Evolutionary conservation across 768 basidiomycete species (phyloP).

Genomic region (Pleurotus citrinopileatus): DNA sequence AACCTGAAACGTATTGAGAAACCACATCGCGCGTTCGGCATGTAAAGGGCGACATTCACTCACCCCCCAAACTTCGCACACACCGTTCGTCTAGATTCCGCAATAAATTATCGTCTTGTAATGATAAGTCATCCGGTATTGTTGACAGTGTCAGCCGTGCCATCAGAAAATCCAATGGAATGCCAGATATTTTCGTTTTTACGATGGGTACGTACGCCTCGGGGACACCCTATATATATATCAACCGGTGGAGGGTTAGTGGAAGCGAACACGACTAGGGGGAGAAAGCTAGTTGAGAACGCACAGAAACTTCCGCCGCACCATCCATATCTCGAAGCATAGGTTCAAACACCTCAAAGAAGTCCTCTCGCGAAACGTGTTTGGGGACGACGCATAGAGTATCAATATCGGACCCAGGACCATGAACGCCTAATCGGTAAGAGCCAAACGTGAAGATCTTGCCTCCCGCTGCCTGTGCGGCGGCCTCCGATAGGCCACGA

Average conservation of each 20-base stretch:
- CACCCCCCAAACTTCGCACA: slow-evolving; percentile 91
- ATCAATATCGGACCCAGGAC: slow-evolving; percentile 95
- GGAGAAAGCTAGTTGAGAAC: slow-evolving; percentile 26
- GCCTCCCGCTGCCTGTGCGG: slow-evolving; percentile 88
- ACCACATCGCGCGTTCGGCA: slow-evolving; percentile 3
- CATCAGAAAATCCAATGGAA: slow-evolving; percentile 93
- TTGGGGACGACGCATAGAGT: slow-evolving; percentile 97
- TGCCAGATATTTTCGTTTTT: slow-evolving; percentile 86
- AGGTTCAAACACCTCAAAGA: slow-evolving; percentile 86
- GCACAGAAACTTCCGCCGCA: slow-evolving; percentile 84
- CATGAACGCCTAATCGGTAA: slow-evolving; percentile 96
- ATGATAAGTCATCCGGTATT: slow-evolving; percentile 88
- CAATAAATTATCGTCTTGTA: slow-evolving; percentile 88
- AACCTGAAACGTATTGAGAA: slow-evolving; percentile 50
- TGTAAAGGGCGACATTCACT: slow-evolving; percentile 11
- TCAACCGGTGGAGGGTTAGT: slow-evolving; percentile 6
- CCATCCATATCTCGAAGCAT: slow-evolving; percentile 86
- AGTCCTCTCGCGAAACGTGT: slow-evolving; percentile 93
- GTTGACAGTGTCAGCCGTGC: slow-evolving; percentile 82
- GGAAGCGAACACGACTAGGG: background rate
- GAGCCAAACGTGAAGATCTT: slow-evolving; percentile 99
- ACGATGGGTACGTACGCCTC: slow-evolving; percentile 97
- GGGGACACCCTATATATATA: slow-evolving; percentile 73
- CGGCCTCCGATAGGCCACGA: slow-evolving; percentile 82
- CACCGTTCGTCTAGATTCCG: slow-evolving; percentile 93